Evolutionary conservation across 2,329 filamentous ascomycete genomes (phyloP), one percentile per base, ranked within the genome.

Genomic region (Fusarium buxicola): DNA sequence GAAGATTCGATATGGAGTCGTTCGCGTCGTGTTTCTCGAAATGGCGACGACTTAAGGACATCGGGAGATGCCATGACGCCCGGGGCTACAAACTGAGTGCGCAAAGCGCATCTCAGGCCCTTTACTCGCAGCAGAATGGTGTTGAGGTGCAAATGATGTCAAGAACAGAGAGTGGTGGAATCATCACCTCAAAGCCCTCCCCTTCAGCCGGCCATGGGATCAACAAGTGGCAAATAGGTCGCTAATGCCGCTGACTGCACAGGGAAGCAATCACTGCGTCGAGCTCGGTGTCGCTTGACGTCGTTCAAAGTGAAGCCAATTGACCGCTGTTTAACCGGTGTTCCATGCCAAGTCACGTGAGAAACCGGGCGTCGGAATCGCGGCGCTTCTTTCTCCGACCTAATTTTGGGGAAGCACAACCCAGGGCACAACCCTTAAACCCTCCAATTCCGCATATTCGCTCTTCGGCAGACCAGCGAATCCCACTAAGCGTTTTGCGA

Each of bases 91-190:
- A 56, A 49, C 75, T 69, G 74, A 75, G 74, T 74, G 80, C 82
- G 81, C 80, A 77, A 63, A 65, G 81, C 81, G 81, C 82, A 81
- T 80, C 75, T 74, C 73, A 74, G 58, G 41, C 64, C 56, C 53
- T 28, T 63, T 32, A 49, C 57, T 36, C 63, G 68, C 66, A 73
- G 69, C 76, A 76, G 65, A 59, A 66, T 77, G 47, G 53, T 66
- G 50, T 55, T 47, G 40, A 56, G 43, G 43, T 55, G 48, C 40
- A 46, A 47, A 30, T 36, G 24, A 39, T 32, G 52, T 58, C 45
- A 15, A 39, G 44, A 55, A 53, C 27, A 24, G 36, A 39, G 24
- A 58, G 50, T 31, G 46, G 64, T 49, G 46, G 60, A 55, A 58
- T 65, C 52, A 63, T 50, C 21, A 43, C 46, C 32, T 55, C 28